phyloP scores from a whole-genome alignment of 2,329 filamentous ascomycete species.

The Hymenoscyphus salicellus region DNA sequence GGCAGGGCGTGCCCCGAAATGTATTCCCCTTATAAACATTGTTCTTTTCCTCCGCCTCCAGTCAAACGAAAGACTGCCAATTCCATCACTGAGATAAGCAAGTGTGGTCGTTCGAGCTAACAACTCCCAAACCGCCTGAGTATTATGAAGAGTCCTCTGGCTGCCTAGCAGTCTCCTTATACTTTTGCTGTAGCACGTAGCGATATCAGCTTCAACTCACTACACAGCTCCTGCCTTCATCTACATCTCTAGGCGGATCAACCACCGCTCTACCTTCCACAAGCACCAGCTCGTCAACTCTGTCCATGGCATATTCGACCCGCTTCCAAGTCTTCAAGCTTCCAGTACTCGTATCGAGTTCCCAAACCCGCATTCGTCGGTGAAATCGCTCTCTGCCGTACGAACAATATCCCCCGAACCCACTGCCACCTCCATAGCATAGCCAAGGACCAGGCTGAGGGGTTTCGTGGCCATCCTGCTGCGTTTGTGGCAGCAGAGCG shows the following conservation, averaged over 20 bases:
- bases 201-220: constrained; percentile 28
- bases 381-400: constrained; percentile 69
- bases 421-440: constrained; percentile 87
- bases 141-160: constrained; percentile 17
- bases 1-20: too few relatives aligned
- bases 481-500: constrained; percentile 50
- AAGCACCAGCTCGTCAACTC: constrained; percentile 58
- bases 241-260: constrained; percentile 24
- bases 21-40: constrained; percentile 2
- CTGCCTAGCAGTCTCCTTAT: constrained; percentile 15
- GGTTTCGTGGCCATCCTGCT: constrained; percentile 26
- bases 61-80: not conserved
- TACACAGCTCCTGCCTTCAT: constrained; percentile 28
- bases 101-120: constrained; percentile 14
- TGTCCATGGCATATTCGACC: constrained; percentile 61
- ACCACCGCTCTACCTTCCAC: constrained; percentile 28
- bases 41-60: constrained; percentile 14
- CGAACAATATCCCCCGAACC: constrained; percentile 89
- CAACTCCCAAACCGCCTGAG: constrained; percentile 14
- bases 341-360: constrained; percentile 80
- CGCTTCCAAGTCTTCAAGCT: constrained; percentile 83
- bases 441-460: constrained; percentile 73
- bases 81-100: constrained; percentile 13
- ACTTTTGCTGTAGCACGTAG: constrained; percentile 14
- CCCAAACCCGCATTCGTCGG: constrained; percentile 79